A percentile compares a stretch with the other conserved stretches of the same genome.
These are phyloP conservation scores for Suillus subaureus DNA, from an alignment of 768 basidiomycete species.

Conservation along the genomic window DNA sequence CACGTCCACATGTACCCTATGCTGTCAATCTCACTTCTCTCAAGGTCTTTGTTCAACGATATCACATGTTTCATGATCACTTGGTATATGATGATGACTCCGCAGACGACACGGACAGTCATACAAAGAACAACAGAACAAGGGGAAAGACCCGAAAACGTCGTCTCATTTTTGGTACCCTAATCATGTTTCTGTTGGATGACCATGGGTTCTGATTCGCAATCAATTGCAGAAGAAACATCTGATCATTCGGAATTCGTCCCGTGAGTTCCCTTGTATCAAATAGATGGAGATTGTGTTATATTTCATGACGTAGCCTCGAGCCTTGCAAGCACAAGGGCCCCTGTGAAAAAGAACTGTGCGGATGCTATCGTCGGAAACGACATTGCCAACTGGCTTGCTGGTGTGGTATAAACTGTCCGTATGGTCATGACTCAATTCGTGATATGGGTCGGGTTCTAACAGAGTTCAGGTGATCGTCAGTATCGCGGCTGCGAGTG, in stretches of 20 bases:
- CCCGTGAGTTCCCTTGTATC: slow-evolving; percentile 15
- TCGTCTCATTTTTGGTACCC: slow-evolving; percentile 19
- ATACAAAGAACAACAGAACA: slow-evolving; percentile 1
- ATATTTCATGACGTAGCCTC: slow-evolving; percentile 23
- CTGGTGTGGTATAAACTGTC: slow-evolving; percentile 46
- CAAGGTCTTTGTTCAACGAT: slow-evolving; percentile 24
- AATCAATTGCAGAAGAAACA: slow-evolving; percentile 19
- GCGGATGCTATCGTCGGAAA: slow-evolving; percentile 41
- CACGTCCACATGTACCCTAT: background rate
- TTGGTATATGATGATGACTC: slow-evolving; percentile 19
- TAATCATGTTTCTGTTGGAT: background rate
- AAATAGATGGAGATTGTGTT: background rate
- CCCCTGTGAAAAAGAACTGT: slow-evolving; percentile 42
- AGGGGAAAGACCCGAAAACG: slow-evolving; percentile 11
- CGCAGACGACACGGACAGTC: slow-evolving; percentile 7
- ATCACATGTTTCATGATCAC: slow-evolving; percentile 21
- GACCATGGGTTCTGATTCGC: background rate
- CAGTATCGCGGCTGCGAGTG: slow-evolving; percentile 48
- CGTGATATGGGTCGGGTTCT: slow-evolving; percentile 20
- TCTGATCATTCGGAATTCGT: background rate
- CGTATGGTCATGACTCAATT: slow-evolving; percentile 15
- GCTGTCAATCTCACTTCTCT: background rate
- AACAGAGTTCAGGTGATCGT: slow-evolving; percentile 37
- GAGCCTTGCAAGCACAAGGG: slow-evolving; percentile 51
- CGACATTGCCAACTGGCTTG: slow-evolving; percentile 52